These are phyloP conservation scores for Russula foetens DNA, from an alignment of 768 basidiomycete genomes.

Conservation along the genomic window DNA sequence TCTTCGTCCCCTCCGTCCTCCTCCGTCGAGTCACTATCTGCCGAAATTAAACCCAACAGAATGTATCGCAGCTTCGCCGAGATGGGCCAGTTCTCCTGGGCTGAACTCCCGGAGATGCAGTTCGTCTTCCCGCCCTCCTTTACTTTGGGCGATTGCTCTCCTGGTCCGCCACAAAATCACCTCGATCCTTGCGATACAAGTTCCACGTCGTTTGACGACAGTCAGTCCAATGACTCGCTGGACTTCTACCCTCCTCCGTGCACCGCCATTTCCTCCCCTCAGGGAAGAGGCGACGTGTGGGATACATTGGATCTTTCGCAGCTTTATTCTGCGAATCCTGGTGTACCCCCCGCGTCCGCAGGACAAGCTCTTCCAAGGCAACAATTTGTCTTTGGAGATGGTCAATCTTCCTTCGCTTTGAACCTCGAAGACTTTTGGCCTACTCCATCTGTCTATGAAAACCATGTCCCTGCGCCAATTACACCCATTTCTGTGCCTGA, in stretches of 20 bases:
- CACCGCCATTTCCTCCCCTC: not conserved
- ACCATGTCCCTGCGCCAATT: not conserved
- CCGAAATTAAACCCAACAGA: not conserved
- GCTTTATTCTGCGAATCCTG: not conserved
- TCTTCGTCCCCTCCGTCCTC: not conserved
- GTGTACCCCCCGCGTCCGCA: not conserved
- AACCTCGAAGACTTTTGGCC: not conserved
- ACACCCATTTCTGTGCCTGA: not conserved
- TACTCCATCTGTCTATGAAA: not conserved
- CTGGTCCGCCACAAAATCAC: not conserved
- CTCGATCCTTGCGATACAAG: not conserved
- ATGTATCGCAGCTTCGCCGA: not conserved
- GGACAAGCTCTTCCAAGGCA: not conserved
- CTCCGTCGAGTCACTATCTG: not conserved
- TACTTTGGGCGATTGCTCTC: not conserved
- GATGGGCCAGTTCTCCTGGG: not conserved
- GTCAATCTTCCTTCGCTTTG: constrained; percentile 1
- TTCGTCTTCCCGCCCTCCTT: not conserved
- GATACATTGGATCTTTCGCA: constrained; percentile 2
- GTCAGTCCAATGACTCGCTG: not conserved
- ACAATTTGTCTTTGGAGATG: not conserved
- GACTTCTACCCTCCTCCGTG: not conserved
- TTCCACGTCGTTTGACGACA: not conserved
- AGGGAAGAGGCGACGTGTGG: not conserved
- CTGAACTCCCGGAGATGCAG: not conserved